These are phyloP conservation scores for Hymenoscyphus repandus DNA, from an alignment of 2,329 filamentous ascomycete genomes.

Conservation along the genomic window DNA sequence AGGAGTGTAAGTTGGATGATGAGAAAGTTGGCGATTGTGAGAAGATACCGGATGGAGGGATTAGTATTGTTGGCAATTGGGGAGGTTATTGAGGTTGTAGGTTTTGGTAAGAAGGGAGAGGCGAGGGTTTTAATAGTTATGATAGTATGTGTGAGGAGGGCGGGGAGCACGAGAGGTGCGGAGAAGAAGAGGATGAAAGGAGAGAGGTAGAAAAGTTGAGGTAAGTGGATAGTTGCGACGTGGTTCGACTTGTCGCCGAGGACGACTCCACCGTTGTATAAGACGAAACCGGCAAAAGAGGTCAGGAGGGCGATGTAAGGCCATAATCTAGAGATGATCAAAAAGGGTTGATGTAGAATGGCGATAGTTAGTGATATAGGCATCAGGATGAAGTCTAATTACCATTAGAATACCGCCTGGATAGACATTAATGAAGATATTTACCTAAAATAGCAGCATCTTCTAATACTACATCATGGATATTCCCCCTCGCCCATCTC, in stretches of 20 bases:
- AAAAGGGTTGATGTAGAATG: constrained; percentile 43
- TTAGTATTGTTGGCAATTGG: not conserved
- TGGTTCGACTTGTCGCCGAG: constrained; percentile 95
- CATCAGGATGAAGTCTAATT: constrained; percentile 49
- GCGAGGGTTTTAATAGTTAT: not conserved
- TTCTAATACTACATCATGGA: constrained; percentile 50
- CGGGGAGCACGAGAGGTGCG: constrained; percentile 63
- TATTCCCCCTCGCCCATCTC: constrained; percentile 40
- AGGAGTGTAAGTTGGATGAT: constrained; percentile 27
- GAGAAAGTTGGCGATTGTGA: constrained; percentile 34
- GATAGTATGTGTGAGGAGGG: constrained; percentile 26
- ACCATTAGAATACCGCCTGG: constrained; percentile 18
- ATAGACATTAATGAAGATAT: not conserved
- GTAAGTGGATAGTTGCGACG: constrained; percentile 77
- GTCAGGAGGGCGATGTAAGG: constrained; percentile 58
- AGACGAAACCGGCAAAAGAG: constrained; percentile 69
- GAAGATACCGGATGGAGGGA: not conserved
- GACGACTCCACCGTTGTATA: constrained; percentile 88
- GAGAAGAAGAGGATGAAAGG: constrained; percentile 88
- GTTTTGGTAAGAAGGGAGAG: not conserved
- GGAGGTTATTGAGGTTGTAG: not conserved
- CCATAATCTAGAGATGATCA: constrained; percentile 45
- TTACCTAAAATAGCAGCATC: constrained; percentile 47
- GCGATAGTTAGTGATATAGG: constrained; percentile 60
- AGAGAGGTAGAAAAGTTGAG: constrained; percentile 96